Conservation (phyloP, 129 eudicot genomes). For the Centaurea solstitialis region DNA sequence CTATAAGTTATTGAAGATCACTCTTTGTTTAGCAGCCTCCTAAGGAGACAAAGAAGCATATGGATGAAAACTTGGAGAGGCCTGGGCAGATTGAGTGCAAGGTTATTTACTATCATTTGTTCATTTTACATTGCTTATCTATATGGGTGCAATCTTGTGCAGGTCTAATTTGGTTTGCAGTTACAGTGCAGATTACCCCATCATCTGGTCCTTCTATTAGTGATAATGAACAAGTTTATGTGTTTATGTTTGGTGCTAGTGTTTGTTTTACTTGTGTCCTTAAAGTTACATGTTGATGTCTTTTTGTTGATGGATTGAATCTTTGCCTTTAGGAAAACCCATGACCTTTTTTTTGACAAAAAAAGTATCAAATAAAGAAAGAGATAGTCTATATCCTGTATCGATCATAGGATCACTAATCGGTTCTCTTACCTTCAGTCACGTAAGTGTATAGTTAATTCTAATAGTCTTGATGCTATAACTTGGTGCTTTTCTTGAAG, state of each 20-base stretch:
- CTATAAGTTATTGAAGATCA: not conserved
- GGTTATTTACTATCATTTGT: conserved; percentile 43
- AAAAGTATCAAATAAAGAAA: too few relatives aligned
- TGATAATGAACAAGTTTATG: not conserved
- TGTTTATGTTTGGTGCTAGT: conserved; percentile 2
- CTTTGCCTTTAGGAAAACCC: not conserved
- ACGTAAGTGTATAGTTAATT: not conserved
- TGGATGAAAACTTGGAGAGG: conserved; percentile 52
- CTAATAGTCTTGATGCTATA: not conserved
- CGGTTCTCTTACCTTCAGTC: not conserved
- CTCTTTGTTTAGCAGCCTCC: conserved; percentile 42
- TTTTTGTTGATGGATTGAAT: not conserved
- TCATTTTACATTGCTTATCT: not conserved
- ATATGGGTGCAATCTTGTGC: conserved; percentile 10
- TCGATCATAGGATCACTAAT: too few relatives aligned
- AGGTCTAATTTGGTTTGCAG: conserved; percentile 7
- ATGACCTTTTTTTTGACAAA: too few relatives aligned
- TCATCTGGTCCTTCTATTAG: not conserved
- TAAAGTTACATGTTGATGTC: not conserved
- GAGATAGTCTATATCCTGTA: too few relatives aligned
- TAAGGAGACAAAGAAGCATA: conserved; percentile 38
- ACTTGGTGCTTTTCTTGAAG: not conserved
- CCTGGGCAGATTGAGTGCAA: conserved; percentile 78
- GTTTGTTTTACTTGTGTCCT: conserved; percentile 17
- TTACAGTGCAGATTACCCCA: not conserved